phyloP scores from a whole-genome alignment of 352 stramenopile genomes.

The Detonula confervacea region DNA sequence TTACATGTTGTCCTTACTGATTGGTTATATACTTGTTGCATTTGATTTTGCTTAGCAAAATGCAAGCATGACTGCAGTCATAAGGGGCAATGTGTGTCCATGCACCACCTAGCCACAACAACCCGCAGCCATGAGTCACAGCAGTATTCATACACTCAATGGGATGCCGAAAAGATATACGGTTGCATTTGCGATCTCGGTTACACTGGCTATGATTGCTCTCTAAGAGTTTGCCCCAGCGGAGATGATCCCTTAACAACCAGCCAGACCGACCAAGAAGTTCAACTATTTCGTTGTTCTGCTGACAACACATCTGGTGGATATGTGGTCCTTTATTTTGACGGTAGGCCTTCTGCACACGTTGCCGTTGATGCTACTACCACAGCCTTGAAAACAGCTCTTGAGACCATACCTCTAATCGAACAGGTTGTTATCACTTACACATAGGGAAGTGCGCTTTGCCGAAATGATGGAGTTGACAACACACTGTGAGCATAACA shows the following conservation, averaged over 20 bases:
- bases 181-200: slow-evolving; percentile 89
- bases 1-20: too few species aligned
- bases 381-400: slow-evolving; percentile 28
- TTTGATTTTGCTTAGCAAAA: slow-evolving; percentile 29
- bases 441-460: slow-evolving; percentile 39
- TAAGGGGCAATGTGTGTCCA: slow-evolving; percentile 37
- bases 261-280: slow-evolving; percentile 69
- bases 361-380: slow-evolving; percentile 31
- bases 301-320: slow-evolving; percentile 23
- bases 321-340: slow-evolving; percentile 44
- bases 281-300: slow-evolving; percentile 56
- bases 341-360: slow-evolving; percentile 34
- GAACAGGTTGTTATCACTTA: slow-evolving; percentile 39
- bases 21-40: not conserved
- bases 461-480: slow-evolving; percentile 30
- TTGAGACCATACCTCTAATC: slow-evolving; percentile 41
- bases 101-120: slow-evolving; percentile 35
- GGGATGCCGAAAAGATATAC: slow-evolving; percentile 78
- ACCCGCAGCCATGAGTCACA: slow-evolving; percentile 44
- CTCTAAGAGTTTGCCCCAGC: slow-evolving; percentile 84
- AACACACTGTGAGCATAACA: slow-evolving; percentile 56
- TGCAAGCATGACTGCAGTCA: slow-evolving; percentile 61
- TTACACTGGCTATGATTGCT: slow-evolving; percentile 84
- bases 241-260: slow-evolving; percentile 83
- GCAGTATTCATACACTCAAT: slow-evolving; percentile 50